Conservation (phyloP, 176 grass and related monocot species). For the Alloteropsis semialata region DNA sequence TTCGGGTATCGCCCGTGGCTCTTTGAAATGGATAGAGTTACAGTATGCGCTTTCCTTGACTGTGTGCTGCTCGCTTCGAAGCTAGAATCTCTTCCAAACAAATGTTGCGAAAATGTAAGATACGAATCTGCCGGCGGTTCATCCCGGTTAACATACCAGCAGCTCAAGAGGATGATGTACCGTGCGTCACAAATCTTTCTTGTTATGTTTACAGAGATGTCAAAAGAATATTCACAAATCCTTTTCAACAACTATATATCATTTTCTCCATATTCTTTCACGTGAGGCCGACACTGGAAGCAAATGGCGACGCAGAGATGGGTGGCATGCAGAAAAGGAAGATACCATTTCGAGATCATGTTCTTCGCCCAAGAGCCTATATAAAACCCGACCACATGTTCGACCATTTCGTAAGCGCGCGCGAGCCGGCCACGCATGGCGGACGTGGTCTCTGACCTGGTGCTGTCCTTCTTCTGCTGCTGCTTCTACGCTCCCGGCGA, state of each 20-base stretch:
- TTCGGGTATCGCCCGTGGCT: neutral
- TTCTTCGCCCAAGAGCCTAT: neutral
- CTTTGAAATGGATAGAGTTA: neutral
- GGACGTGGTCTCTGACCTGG: constrained; percentile 47
- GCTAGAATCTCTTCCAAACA: neutral
- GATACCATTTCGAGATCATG: too few relatives aligned
- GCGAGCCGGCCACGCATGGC: constrained; percentile 19
- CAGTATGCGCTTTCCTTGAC: neutral
- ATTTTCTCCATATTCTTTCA: constrained; percentile 3
- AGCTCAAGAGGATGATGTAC: neutral
- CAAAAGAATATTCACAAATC: neutral
- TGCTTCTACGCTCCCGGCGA: constrained; percentile 44
- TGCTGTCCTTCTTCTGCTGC: constrained; percentile 56
- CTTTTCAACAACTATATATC: neutral
- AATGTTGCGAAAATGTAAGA: neutral
- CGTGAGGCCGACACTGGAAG: constrained; percentile 5
- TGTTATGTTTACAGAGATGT: neutral
- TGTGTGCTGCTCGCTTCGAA: neutral
- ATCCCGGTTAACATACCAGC: neutral
- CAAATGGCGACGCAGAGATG: neutral
- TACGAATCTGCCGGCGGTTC: neutral
- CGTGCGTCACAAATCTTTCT: neutral
- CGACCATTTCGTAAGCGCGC: too few relatives aligned
- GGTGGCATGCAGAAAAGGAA: neutral
- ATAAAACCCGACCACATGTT: neutral